phyloP scores from a whole-genome alignment of 2,329 filamentous ascomycete species.

The Fusarium sp. region DNA sequence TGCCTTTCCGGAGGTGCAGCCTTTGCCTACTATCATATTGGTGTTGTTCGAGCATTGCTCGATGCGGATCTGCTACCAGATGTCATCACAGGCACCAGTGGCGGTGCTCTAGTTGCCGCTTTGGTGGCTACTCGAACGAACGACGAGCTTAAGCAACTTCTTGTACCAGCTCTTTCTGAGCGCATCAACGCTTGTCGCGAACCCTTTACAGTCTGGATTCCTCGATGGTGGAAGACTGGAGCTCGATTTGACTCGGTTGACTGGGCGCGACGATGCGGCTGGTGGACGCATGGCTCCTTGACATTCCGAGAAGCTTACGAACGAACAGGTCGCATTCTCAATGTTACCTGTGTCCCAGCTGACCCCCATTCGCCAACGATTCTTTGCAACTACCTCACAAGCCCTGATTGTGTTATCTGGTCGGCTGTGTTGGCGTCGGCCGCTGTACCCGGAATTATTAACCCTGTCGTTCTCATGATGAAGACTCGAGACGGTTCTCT shows the following conservation, averaged over 20 bases:
- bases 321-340: constrained; percentile 91
- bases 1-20: constrained; percentile 94
- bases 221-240: constrained; percentile 90
- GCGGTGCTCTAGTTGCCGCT: constrained; percentile 89
- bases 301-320: constrained; percentile 97
- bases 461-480: constrained; percentile 93
- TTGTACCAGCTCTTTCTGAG: constrained; percentile 87
- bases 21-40: constrained; percentile 97
- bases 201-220: constrained; percentile 77
- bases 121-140: constrained; percentile 91
- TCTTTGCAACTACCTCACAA: constrained; percentile 93
- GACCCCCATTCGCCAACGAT: constrained; percentile 95
- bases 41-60: constrained; percentile 87
- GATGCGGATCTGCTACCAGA: constrained; percentile 88
- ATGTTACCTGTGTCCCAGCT: constrained; percentile 94
- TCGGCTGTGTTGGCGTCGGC: constrained; percentile 94
- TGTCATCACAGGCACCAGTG: constrained; percentile 96
- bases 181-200: constrained; percentile 90
- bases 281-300: constrained; percentile 92
- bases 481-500: constrained; percentile 82
- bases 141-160: constrained; percentile 84
- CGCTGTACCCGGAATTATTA: constrained; percentile 94
- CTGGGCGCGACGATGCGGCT: constrained; percentile 86
- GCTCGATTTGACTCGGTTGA: constrained; percentile 94
- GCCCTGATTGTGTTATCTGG: constrained; percentile 98